These are phyloP conservation scores for Colletotrichum sp. DNA, from an alignment of 2,329 filamentous ascomycete species.

Conservation along the genomic window DNA sequence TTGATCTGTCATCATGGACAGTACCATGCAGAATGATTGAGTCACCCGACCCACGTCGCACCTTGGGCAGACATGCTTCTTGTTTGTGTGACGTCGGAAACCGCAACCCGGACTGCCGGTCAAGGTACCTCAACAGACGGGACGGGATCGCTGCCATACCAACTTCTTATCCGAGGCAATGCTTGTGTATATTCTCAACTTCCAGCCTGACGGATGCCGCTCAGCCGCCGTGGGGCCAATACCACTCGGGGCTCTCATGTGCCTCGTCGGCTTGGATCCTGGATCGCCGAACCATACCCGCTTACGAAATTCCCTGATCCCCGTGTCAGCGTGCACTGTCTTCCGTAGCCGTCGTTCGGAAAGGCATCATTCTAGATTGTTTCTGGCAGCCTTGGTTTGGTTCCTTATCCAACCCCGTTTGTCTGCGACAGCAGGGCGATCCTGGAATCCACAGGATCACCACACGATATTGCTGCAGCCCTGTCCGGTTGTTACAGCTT, in stretches of 20 bases:
- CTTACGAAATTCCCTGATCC: not conserved
- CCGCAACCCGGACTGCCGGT: not conserved
- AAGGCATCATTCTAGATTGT: not conserved
- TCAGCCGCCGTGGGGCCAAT: not conserved
- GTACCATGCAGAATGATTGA: not conserved
- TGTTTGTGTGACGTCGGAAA: not conserved
- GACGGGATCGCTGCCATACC: not conserved
- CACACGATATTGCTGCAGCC: constrained; percentile 13
- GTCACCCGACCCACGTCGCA: not conserved
- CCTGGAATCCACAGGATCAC: not conserved
- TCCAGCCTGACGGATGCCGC: not conserved
- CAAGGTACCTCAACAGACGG: not conserved
- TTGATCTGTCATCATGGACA: not conserved
- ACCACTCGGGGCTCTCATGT: not conserved
- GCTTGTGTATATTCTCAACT: not conserved
- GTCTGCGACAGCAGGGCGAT: not conserved
- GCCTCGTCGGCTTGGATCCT: not conserved
- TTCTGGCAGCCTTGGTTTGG: not conserved
- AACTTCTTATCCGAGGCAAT: not conserved
- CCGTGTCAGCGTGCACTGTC: not conserved
- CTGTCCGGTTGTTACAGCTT: constrained; percentile 7
- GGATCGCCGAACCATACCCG: not conserved
- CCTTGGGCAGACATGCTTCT: constrained; percentile 8
- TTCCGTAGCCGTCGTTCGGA: not conserved
- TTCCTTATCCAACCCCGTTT: not conserved